phyloP scores from a whole-genome alignment of 2,329 filamentous ascomycete species.

The Teratosphaeria pseudoeucalypti region DNA sequence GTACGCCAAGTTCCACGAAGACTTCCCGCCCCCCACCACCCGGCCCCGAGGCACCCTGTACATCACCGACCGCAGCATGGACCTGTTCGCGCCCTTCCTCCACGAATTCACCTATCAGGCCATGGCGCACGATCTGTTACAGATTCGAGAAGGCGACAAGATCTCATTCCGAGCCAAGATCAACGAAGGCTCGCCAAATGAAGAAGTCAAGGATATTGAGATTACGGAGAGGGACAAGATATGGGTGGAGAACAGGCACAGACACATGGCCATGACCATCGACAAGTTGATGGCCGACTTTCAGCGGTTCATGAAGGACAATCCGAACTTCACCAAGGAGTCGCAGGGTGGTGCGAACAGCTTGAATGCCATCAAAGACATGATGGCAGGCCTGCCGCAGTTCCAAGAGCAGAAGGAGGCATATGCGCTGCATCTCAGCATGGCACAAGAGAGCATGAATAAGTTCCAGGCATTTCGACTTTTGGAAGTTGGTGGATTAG shows the following conservation, averaged over 20 bases:
- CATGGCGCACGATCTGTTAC: conserved; percentile 89
- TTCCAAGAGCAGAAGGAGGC: conserved; percentile 94
- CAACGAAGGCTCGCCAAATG: conserved; percentile 60
- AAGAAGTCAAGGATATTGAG: conserved; percentile 82
- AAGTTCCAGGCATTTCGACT: conserved; percentile 78
- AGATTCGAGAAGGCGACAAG: conserved; percentile 80
- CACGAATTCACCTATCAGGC: conserved; percentile 99
- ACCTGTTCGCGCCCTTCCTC: conserved; percentile 73
- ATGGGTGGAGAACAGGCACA: conserved; percentile 89
- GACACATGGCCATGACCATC: conserved; percentile 96
- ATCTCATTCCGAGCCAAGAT: conserved; percentile 71
- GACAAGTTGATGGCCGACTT: conserved; percentile 89
- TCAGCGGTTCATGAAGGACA: conserved; percentile 78
- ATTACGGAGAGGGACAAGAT: conserved; percentile 84
- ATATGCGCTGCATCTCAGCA: conserved; percentile 86
- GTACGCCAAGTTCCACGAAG: conserved; percentile 72
- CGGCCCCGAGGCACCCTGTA: conserved; percentile 74
- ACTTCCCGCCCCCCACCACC: conserved; percentile 70
- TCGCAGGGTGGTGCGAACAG: conserved; percentile 55
- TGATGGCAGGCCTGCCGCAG: conserved; percentile 87
- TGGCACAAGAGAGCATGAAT: conserved; percentile 97
- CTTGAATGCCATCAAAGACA: conserved; percentile 88
- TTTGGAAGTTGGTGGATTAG: conserved; percentile 73
- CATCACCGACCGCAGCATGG: conserved; percentile 88
- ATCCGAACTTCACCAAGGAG: conserved; percentile 77